Percentiles rank a stretch among this genome's conserved stretches.
Conservation (phyloP, 768 basidiomycete species). For the Lactarius psammicola region DNA sequence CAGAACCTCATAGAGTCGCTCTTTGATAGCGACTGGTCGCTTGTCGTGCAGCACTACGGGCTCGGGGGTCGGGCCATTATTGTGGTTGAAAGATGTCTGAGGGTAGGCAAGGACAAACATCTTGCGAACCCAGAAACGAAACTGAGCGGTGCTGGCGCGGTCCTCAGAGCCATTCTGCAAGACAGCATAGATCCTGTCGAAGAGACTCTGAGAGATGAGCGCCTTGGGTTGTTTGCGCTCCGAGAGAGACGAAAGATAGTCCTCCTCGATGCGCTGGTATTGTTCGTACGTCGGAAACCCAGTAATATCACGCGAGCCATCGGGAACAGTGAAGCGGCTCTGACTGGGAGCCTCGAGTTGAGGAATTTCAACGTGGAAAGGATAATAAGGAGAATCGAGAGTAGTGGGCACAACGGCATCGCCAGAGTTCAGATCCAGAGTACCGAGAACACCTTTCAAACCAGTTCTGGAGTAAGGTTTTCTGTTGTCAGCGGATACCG, state of each 20-base stretch:
- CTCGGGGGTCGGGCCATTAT: slow-evolving; percentile 2
- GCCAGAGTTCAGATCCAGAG: slow-evolving; percentile 25
- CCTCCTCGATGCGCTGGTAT: slow-evolving; percentile 26
- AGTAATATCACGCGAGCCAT: slow-evolving; percentile 20
- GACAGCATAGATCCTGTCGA: slow-evolving; percentile 26
- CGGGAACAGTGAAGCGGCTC: background rate
- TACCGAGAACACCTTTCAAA: slow-evolving; percentile 24
- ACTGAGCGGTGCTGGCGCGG: slow-evolving; percentile 27
- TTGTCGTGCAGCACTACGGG: slow-evolving; percentile 67
- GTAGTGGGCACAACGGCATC: slow-evolving; percentile 12
- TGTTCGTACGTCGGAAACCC: slow-evolving; percentile 29
- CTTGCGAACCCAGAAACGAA: slow-evolving; percentile 31
- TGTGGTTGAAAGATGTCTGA: slow-evolving; percentile 22
- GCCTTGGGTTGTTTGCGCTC: slow-evolving; percentile 29
- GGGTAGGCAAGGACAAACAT: slow-evolving; percentile 29
- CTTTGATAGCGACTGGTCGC: slow-evolving; percentile 70
- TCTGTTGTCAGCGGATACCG: slow-evolving; percentile 19
- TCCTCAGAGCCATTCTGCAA: slow-evolving; percentile 24
- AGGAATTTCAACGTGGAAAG: slow-evolving; percentile 22
- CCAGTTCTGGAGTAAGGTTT: slow-evolving; percentile 26
- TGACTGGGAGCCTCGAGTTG: slow-evolving; percentile 21
- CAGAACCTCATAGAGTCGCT: slow-evolving; percentile 76
- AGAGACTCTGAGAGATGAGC: slow-evolving; percentile 29
- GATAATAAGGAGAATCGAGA: slow-evolving; percentile 23
- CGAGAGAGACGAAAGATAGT: slow-evolving; percentile 27